Evolutionary conservation across 2,329 filamentous ascomycete species (phyloP), one percentile per base, ranked within the genome.

Genomic region (Ophiocordyceps camponoti-rufipedis): DNA sequence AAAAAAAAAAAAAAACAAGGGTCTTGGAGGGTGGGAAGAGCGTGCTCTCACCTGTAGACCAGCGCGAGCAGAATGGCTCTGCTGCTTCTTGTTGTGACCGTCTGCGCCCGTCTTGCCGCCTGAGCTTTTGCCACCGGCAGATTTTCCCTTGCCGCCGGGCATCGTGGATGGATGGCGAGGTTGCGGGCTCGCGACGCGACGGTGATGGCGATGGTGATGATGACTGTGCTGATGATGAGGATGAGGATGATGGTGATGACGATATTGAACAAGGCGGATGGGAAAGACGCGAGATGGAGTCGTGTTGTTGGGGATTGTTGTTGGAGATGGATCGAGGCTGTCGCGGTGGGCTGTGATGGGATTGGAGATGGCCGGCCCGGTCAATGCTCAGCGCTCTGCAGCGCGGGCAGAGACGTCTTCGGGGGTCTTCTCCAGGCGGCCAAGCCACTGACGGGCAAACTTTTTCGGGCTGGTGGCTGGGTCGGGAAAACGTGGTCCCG

Each of bases 1-100:
- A 45, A 32, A 19, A 19, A 5, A 4, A 11, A 29, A 4, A 11
- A 8, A n/a, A n/a, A 16, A 16, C 3, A 38, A 38, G 16, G 14
- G 35, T 38, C 35, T 38, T 14, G 35, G 14, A 38, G 35, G 35
- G 14, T n/a, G 35, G 35, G n/a, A 38, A 16, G 7, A 16, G 35
- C 47, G 48, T 45, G 51, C 46, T 48, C 51, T 74, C 73, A 95
- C 88, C 82, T 95, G 88, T 55, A 95, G 76, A 62, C 88, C 88
- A 63, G 88, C 88, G 66, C 91, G 88, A 60, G 86, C 85, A 57
- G 87, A 94, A 72, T 94, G 88, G 70, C 91, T 94, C 70, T 93
- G 85, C 61, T 85, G 82, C 72, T 94, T 94, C 71, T 84, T 85
- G 62, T 84, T 85, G 62, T 79, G 69, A 46, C 74, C 75, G 54